phyloP scores from a whole-genome alignment of 2,329 filamentous ascomycete genomes.

The Penicillium sp. region DNA sequence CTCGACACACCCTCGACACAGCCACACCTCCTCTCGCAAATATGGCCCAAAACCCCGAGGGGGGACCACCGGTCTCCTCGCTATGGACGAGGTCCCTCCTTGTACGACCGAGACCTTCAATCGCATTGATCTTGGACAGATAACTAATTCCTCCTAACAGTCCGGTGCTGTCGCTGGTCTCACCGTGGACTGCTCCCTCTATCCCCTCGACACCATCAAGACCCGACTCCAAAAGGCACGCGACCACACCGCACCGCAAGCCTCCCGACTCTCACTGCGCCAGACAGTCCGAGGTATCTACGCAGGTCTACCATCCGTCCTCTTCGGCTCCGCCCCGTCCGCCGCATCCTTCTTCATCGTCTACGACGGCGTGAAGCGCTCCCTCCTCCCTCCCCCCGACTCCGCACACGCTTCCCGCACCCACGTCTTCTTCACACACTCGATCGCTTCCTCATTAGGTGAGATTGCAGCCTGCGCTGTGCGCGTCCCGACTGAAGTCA shows the following conservation, averaged over 20 bases:
- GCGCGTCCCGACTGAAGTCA: conserved; percentile 90
- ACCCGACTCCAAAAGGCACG: conserved; percentile 77
- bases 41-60: conserved; percentile 35
- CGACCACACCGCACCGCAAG: conserved; percentile 61
- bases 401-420: conserved; percentile 35
- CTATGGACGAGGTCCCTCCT: conserved; percentile 50
- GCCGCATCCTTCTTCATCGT: conserved; percentile 98
- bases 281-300: conserved; percentile 94
- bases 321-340: conserved; percentile 89
- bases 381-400: conserved; percentile 45
- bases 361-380: conserved; percentile 76
- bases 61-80: conserved; percentile 43
- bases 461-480: conserved; percentile 92
- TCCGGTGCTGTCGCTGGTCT: conserved; percentile 92
- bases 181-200: conserved; percentile 94
- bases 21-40: conserved; percentile 5
- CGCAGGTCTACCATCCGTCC: conserved; percentile 83
- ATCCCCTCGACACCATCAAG: conserved; percentile 97
- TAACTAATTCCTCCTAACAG: conserved; percentile 39
- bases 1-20: no score
- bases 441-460: conserved; percentile 81
- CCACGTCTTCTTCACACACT: conserved; percentile 64
- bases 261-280: conserved; percentile 69
- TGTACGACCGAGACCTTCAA: conserved; percentile 27
- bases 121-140: background rate